Percentiles rank a stretch among this genome's conserved stretches.
These are phyloP conservation scores for Nitzschia sp. DNA, from an alignment of 108 stramenopile species.

Conservation along the genomic window DNA sequence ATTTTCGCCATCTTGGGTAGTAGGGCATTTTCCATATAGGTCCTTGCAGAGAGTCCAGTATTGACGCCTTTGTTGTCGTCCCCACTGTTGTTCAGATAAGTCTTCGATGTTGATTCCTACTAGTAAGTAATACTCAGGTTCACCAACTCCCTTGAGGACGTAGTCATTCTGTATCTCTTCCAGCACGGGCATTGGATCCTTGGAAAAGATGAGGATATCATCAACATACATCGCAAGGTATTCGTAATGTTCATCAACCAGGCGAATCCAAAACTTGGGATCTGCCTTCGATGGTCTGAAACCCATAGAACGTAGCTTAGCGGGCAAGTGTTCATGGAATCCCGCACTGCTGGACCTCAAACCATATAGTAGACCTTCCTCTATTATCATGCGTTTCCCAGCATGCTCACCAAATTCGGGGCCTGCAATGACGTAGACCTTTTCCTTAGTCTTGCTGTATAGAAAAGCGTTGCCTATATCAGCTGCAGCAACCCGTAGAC, in stretches of 20 bases:
- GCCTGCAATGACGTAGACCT: slow-evolving; percentile 45
- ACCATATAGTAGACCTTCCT: slow-evolving; percentile 40
- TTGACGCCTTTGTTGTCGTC: background rate
- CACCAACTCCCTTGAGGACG: slow-evolving; percentile 41
- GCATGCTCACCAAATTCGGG: slow-evolving; percentile 39
- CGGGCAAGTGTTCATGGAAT: slow-evolving; percentile 20
- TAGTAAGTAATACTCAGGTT: slow-evolving; percentile 33
- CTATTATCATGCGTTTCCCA: slow-evolving; percentile 33
- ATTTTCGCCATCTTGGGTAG: slow-evolving; percentile 12
- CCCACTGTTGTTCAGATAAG: background rate
- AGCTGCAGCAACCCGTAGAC: slow-evolving; percentile 27
- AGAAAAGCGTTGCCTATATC: slow-evolving; percentile 30
- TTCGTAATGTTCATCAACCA: slow-evolving; percentile 28
- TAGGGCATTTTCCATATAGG: slow-evolving; percentile 34
- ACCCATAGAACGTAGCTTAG: slow-evolving; percentile 16
- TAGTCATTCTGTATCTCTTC: slow-evolving; percentile 11
- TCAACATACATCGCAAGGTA: slow-evolving; percentile 40
- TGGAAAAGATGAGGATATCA: slow-evolving; percentile 18
- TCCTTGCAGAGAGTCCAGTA: slow-evolving; percentile 20
- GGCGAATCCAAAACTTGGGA: slow-evolving; percentile 41
- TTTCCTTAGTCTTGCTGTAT: slow-evolving; percentile 27
- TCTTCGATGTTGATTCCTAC: slow-evolving; percentile 29
- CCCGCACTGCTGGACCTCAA: slow-evolving; percentile 1
- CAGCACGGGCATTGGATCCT: slow-evolving; percentile 20
- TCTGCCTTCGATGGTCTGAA: slow-evolving; percentile 38